Evolutionary conservation across 2,329 filamentous ascomycete species (phyloP), one percentile per base, ranked within the genome.

Genomic region (Diplocarpon mali): DNA sequence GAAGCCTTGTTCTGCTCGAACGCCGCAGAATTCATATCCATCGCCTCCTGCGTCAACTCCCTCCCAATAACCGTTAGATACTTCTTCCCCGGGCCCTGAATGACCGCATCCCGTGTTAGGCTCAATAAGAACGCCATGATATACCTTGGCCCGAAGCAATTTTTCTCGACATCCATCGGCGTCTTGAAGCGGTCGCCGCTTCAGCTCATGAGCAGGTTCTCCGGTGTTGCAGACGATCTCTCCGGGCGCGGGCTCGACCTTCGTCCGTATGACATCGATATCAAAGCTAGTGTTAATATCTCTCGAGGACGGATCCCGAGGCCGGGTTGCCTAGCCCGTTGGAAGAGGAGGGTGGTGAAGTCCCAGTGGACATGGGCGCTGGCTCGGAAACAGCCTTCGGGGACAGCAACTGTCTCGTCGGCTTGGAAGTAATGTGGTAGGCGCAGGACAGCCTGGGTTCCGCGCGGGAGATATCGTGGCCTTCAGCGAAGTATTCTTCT

Each of bases 121-220:
- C 62, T 81, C 77, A 52, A 80, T 81, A 61, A 81, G 81, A 54
- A 82, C 7, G 78, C 78, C 57, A 83, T 76, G 57, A 74, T 78
- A 58, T 78, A 82, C 35, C 78, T 67, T 52, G 73, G 69, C 5
- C 75, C 75, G 53, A 71, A 81, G 57, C 71, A 77, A 53, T 72
- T 69, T 37, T 70, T 67, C 2, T 64, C 66, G 0, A 65, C 64
- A 52, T 79, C 73, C 24, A 62, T 67, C 0, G 76, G 76, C 1
- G 76, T 74, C 62, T 81, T 82, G 65, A 82, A 80, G 15, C 76
- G 69, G 59, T 82, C 79, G 56, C 82, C 78, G 24, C 70, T 75
- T 76, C 78, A 80, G 35, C 67, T 72, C 78, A 83, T 81, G 13
- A 83, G 65, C 44, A 82, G 63, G 56, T 83, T 78, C 3, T 78